Base-by-base conservation (phyloP, 345 rosid genomes). In the Sapria himalayana region DNA sequence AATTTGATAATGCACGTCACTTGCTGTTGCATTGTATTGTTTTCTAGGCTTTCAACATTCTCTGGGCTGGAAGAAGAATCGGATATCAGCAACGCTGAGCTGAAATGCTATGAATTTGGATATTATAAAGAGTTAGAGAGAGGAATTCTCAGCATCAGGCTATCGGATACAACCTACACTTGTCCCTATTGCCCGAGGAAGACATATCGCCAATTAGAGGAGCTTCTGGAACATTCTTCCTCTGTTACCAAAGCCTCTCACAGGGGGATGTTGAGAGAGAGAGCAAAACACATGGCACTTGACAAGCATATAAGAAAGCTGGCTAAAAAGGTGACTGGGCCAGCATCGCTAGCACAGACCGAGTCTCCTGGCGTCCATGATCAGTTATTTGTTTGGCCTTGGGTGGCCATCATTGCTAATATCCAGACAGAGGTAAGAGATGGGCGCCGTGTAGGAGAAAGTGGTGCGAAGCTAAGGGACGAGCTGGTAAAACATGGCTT, bases 371-470 rank as follows among this genome's bases (percentile, higher is more conserved):
- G 13, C 2, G 20, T 18, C n/a, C 16, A 17, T n/a, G 45, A 57
- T 7, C 52, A 39, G 22, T 19, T 47, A 60, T 73, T 55, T 65
- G 86, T 73, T 36, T 56, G 67, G 64, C 93, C 93, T 16, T 72
- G 78, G 65, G 57, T 53, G 57, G 96, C 85, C 4, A 33, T 74
- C 25, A 29, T 85, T 20, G 85, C 85, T 0, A 85, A 80, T 56
- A 48, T 85, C n/a, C 62, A 52, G 46, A 72, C 71, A 1, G 46
- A 43, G 12, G 0, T 47, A 10, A 21, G 37, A 29, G 52, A 49
- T 39, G 91, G 81, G 17, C 54, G 47, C 19, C 38, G 24, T 23
- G 60, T 72, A 10, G 92, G 75, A 11, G 65, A 66, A 37, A 76
- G 93, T 45, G 85, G 93, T 23, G 5, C 67, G 15, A 50, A 42